Conservation (phyloP, 331 rosid species). For the Phaseolus coccineus region DNA sequence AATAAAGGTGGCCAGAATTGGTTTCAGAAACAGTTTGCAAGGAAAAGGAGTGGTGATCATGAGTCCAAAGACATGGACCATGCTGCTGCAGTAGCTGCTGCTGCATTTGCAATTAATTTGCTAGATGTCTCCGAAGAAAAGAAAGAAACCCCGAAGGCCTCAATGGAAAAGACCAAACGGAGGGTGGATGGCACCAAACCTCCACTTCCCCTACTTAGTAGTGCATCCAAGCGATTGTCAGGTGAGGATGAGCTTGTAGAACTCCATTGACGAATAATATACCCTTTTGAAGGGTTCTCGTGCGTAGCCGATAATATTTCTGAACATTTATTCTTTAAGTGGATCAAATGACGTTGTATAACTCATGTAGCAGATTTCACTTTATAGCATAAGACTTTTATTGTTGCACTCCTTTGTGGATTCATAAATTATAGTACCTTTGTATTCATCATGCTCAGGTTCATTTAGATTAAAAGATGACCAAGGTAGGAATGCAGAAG, state of each 20-base stretch:
- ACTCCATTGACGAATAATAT: neutral
- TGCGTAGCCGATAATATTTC: neutral
- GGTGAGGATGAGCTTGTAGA: slow-evolving; percentile 43
- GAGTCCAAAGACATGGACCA: slow-evolving; percentile 58
- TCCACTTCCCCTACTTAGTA: slow-evolving; percentile 41
- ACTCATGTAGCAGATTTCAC: neutral
- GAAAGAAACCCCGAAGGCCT: slow-evolving; percentile 39
- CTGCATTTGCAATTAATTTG: slow-evolving; percentile 60
- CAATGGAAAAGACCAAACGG: slow-evolving; percentile 49
- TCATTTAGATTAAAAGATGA: slow-evolving; percentile 51
- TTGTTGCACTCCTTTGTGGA: neutral
- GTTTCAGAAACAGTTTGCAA: slow-evolving; percentile 60
- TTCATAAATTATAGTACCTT: neutral
- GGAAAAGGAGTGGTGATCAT: slow-evolving; percentile 56
- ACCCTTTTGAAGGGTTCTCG: neutral
- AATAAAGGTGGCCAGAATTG: slow-evolving; percentile 61
- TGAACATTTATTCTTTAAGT: neutral
- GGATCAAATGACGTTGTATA: neutral
- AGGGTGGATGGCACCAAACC: slow-evolving; percentile 49
- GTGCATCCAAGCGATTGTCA: slow-evolving; percentile 60
- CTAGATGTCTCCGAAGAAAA: slow-evolving; percentile 48
- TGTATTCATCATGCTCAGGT: slow-evolving; percentile 47
- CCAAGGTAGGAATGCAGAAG: slow-evolving; percentile 49
- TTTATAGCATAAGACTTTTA: neutral
- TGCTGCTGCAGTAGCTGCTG: slow-evolving; percentile 82